Evolutionary conservation across 352 stramenopile species (phyloP).

Genomic region (Pythium coloratum): DNA sequence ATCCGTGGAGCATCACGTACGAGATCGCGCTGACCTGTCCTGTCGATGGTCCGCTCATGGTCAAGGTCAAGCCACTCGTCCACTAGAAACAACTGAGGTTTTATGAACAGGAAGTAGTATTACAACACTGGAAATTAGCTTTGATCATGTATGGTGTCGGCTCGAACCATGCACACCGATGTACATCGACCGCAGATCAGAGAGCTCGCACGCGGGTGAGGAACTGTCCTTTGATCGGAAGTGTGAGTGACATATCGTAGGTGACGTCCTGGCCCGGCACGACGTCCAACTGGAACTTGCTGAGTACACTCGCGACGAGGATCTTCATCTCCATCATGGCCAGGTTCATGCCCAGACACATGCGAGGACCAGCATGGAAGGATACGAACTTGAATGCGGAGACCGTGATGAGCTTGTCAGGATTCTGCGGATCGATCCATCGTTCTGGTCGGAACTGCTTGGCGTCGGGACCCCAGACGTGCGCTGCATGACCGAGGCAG

Average conservation of each 20-base stretch:
- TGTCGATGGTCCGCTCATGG: too few relatives aligned
- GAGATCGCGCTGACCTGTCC: too few relatives aligned
- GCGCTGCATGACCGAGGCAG: conserved; percentile 25
- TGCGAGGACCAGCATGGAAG: conserved; percentile 48
- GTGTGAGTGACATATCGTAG: conserved; percentile 29
- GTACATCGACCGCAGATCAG: neutral
- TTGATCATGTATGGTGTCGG: neutral
- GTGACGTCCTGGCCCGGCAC: conserved; percentile 22
- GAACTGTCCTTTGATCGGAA: conserved; percentile 23
- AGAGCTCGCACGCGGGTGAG: conserved; percentile 11
- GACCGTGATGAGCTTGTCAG: conserved; percentile 20
- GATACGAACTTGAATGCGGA: conserved; percentile 47
- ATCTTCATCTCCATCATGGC: conserved; percentile 58
- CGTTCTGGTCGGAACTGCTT: conserved; percentile 34
- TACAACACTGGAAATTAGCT: neutral
- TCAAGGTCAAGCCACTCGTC: too few relatives aligned
- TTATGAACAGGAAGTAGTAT: too few relatives aligned
- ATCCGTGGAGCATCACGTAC: conserved; percentile 47
- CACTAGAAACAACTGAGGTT: neutral
- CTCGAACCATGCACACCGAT: too few relatives aligned
- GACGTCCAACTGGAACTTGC: conserved; percentile 35
- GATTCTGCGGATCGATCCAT: conserved; percentile 24
- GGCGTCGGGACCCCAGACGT: conserved; percentile 38
- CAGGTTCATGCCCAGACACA: conserved; percentile 49
- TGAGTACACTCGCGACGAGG: conserved; percentile 35